These are phyloP conservation scores for Neurospora tetrasperma DNA, from an alignment of 495 filamentous ascomycete species.

Conservation along the genomic window DNA sequence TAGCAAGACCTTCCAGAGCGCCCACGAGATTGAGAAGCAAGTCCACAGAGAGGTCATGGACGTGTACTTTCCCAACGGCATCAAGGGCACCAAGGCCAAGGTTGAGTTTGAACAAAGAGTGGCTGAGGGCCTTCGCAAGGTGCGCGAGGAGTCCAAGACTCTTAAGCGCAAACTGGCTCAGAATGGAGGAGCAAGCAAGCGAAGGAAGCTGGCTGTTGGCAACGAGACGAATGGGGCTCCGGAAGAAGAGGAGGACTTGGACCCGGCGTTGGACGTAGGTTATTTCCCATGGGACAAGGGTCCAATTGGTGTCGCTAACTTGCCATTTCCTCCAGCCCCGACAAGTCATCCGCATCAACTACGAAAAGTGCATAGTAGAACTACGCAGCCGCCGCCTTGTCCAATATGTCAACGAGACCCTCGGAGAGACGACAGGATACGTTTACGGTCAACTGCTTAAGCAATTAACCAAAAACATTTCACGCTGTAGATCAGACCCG, in stretches of 20 bases:
- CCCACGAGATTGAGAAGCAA: slow-evolving; percentile 25
- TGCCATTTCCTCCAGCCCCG: slow-evolving; percentile 26
- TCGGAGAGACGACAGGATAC: slow-evolving; percentile 54
- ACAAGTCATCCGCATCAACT: slow-evolving; percentile 69
- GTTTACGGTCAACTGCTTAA: slow-evolving; percentile 67
- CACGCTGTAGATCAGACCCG: slow-evolving; percentile 51
- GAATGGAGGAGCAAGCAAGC: slow-evolving; percentile 32
- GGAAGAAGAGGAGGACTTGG: slow-evolving; percentile 29
- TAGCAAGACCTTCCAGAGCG: slow-evolving; percentile 27
- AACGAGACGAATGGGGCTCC: slow-evolving; percentile 16
- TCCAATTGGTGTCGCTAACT: slow-evolving; percentile 15
- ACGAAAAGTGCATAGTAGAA: slow-evolving; percentile 71
- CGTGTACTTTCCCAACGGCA: slow-evolving; percentile 26
- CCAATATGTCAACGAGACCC: slow-evolving; percentile 44
- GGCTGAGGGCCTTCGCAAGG: slow-evolving; percentile 41
- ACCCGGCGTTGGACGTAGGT: slow-evolving; percentile 29
- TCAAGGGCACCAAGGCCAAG: slow-evolving; percentile 46
- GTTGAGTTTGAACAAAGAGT: slow-evolving; percentile 43
- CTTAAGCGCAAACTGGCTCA: slow-evolving; percentile 41
- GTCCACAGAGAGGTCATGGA: slow-evolving; percentile 34
- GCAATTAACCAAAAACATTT: slow-evolving; percentile 54
- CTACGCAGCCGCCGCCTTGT: slow-evolving; percentile 71
- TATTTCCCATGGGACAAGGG: neutral
- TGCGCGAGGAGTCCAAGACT: slow-evolving; percentile 33
- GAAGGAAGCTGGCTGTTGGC: slow-evolving; percentile 34